These are phyloP conservation scores for Kazachstania viticola DNA, from an alignment of 805 yeast species.

Conservation along the genomic window DNA sequence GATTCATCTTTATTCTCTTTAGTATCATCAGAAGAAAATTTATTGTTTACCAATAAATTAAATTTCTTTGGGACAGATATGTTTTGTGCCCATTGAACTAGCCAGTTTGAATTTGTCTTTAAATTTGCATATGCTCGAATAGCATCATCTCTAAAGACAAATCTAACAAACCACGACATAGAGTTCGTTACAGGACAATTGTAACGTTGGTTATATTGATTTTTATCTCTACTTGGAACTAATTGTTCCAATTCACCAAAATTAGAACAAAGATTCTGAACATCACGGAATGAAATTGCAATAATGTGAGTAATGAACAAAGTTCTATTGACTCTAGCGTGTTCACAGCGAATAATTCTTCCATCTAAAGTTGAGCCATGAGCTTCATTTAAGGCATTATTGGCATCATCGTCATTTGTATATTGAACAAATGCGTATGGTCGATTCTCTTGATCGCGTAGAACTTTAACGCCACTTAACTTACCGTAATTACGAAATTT, in stretches of 20 bases:
- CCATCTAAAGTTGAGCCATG: constrained; percentile 63
- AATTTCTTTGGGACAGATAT: constrained; percentile 40
- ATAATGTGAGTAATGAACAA: constrained; percentile 38
- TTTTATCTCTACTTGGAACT: constrained; percentile 30
- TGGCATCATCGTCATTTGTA: constrained; percentile 56
- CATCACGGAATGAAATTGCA: constrained; percentile 21
- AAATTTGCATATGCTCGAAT: constrained; percentile 69
- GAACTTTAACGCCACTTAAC: constrained; percentile 63
- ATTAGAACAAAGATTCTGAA: constrained; percentile 31
- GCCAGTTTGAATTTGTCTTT: constrained; percentile 40
- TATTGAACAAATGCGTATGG: constrained; percentile 94
- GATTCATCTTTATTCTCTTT: background rate
- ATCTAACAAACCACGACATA: constrained; percentile 63
- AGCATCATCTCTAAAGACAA: constrained; percentile 77
- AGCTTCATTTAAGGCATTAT: constrained; percentile 52
- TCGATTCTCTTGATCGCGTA: constrained; percentile 68
- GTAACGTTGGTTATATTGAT: constrained; percentile 10
- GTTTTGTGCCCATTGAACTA: constrained; percentile 80
- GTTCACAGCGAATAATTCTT: constrained; percentile 73
- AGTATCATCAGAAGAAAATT: constrained; percentile 6
- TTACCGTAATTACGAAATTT: constrained; percentile 66
- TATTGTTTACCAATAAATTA: constrained; percentile 14
- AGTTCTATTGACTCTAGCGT: constrained; percentile 85
- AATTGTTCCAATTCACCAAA: constrained; percentile 75
- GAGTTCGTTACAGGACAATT: constrained; percentile 14